Base-by-base conservation (phyloP, 2,329 filamentous ascomycete species). In the Pseudonectria foliicola region DNA sequence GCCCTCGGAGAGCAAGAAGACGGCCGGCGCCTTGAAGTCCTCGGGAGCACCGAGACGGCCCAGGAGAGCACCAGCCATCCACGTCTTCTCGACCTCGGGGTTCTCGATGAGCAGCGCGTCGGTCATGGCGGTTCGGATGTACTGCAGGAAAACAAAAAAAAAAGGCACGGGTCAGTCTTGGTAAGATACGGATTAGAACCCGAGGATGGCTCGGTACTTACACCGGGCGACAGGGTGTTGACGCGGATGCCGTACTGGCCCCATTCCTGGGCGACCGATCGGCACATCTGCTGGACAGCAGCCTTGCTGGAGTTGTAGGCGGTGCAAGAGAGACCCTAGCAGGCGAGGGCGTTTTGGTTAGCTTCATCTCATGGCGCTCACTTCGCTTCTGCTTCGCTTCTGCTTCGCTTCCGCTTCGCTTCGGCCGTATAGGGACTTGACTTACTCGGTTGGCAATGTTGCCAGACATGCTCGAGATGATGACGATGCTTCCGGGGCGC, bases 271-370 rank as follows among this genome's bases (percentile, higher is more conserved):
- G 77, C 76, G 4, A 80, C 61, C 32, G 75, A 78, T 27, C 75
- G 68, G 13, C 62, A 71, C 29, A 80, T 64, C 48, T 80, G 74
- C 33, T 77, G 66, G 1, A 80, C 74, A 12, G 70, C 77, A 8
- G 73, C 75, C 55, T 80, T 80, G 25, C 69, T 75, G 14, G 74
- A 66, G 53, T 80, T 80, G 61, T 80, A 80, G 23, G 75, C 77
- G 5, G 75, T 67, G 53, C 75, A 80, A 27, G 73, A 75, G 26
- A 80, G 59, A 11, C 76, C 77, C 76, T 79, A 34, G 13, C 8
- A 21, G n/a, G n/a, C n/a, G n/a, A n/a, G n/a, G n/a, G n/a, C n/a
- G n/a, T n/a, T n/a, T n/a, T n/a, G n/a, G n/a, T n/a, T n/a, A n/a
- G n/a, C n/a, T n/a, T n/a, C n/a, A n/a, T n/a, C n/a, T n/a, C n/a